Evolutionary conservation across 805 yeast species (phyloP).

Genomic region (Suhomyces sp.): DNA sequence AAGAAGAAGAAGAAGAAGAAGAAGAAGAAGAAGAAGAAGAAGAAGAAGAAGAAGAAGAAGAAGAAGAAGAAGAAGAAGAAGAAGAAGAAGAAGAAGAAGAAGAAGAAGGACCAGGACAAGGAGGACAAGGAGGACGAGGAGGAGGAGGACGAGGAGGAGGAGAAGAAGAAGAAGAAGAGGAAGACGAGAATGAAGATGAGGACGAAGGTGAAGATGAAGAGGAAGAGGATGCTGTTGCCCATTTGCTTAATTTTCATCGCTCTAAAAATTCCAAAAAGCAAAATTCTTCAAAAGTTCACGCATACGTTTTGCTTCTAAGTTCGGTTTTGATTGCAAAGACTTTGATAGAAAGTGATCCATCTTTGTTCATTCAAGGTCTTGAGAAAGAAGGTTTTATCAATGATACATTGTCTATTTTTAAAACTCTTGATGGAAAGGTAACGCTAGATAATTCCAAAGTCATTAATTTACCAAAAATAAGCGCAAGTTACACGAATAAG

Average conservation of each 20-base stretch:
- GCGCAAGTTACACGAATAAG: slow-evolving; percentile 21
- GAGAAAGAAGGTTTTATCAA: slow-evolving; percentile 72
- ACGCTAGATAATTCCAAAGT: background rate
- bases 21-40: slow-evolving; percentile 4
- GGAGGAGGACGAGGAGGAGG: slow-evolving; percentile 2
- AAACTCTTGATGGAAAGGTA: slow-evolving; percentile 18
- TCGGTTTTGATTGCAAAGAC: slow-evolving; percentile 48
- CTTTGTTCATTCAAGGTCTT: slow-evolving; percentile 46
- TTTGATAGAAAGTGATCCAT: slow-evolving; percentile 44
- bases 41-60: background rate
- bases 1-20: slow-evolving; percentile 5
- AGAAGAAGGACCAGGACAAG: slow-evolving; percentile 2
- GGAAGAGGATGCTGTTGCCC: too few relatives aligned
- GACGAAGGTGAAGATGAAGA: too few relatives aligned
- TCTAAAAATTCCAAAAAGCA: background rate
- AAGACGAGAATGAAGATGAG: background rate
- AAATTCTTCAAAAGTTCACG: slow-evolving; percentile 17
- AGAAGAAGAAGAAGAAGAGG: slow-evolving; percentile 2
- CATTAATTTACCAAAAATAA: slow-evolving; percentile 21
- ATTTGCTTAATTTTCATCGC: slow-evolving; percentile 1
- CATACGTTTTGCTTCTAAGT: slow-evolving; percentile 48
- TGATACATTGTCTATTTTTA: slow-evolving; percentile 42
- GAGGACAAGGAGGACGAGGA: background rate
- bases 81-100: slow-evolving; percentile 7
- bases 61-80: slow-evolving; percentile 2